Evolutionary conservation across 108 stramenopile species (phyloP).

Genomic region (Halocafeteria seosinensis): DNA sequence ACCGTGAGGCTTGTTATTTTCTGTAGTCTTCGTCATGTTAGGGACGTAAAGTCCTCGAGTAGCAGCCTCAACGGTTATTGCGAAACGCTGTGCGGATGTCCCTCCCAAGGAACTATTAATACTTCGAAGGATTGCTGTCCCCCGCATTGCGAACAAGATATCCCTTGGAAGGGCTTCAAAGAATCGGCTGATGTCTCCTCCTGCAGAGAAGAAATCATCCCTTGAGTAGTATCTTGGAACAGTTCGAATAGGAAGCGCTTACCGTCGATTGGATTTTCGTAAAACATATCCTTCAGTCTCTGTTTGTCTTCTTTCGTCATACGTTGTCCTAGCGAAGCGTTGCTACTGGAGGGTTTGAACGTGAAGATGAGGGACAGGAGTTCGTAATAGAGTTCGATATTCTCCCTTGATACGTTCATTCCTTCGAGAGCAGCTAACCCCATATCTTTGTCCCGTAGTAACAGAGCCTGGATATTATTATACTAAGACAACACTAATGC

Average conservation of each 20-base stretch:
- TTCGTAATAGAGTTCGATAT: conserved; percentile 7
- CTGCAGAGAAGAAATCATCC: no score
- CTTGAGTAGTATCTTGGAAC: no score
- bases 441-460: conserved; percentile 17
- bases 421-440: conserved; percentile 6
- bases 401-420: conserved; percentile 11
- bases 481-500: no score
- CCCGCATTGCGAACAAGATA: conserved; percentile 31
- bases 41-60: no score
- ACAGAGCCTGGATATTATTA: conserved; percentile 20
- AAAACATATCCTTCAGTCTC: no score
- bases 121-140: conserved; percentile 25
- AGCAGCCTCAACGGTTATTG: no score
- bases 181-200: no score
- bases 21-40: no score
- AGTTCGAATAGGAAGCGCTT: no score
- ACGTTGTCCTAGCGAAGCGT: conserved; percentile 12
- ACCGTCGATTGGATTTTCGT: no score
- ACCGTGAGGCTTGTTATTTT: no score
- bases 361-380: conserved; percentile 20
- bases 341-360: conserved; percentile 11
- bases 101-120: conserved; percentile 23
- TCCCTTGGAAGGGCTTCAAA: conserved; percentile 26
- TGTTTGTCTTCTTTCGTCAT: conserved; percentile 29
- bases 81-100: no score